phyloP scores from a whole-genome alignment of 2,329 filamentous ascomycete genomes.

The Colletotrichum godetiae region DNA sequence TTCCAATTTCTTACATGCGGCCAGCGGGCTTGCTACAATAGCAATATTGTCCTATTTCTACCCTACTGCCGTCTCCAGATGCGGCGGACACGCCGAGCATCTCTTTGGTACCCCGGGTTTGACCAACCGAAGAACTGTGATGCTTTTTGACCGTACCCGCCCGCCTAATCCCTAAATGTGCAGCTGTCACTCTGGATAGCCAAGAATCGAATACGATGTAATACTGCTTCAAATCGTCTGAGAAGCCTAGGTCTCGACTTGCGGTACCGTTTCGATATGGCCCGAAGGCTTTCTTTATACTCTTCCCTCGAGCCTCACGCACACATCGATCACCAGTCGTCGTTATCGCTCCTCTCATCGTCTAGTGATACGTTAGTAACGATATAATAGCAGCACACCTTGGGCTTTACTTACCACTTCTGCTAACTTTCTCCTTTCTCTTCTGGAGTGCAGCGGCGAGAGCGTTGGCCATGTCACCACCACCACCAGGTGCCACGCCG shows the following conservation, averaged over 20 bases:
- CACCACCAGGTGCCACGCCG: constrained; percentile 61
- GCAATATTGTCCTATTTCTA: background rate
- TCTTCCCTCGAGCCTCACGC: background rate
- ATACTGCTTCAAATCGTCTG: background rate
- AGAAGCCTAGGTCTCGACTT: background rate
- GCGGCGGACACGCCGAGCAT: background rate
- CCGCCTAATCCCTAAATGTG: constrained; percentile 6
- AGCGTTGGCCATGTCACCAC: constrained; percentile 82
- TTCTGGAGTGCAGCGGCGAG: constrained; percentile 81
- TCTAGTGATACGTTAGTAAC: constrained; percentile 59
- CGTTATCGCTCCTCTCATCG: constrained; percentile 78
- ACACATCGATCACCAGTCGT: constrained; percentile 69
- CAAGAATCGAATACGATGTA: constrained; percentile 12
- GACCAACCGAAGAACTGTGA: background rate
- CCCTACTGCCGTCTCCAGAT: background rate
- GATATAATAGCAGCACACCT: constrained; percentile 11
- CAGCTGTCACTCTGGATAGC: background rate
- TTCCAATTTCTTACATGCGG: constrained; percentile 4
- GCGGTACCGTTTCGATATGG: background rate
- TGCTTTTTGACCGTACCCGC: background rate
- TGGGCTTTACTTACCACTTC: constrained; percentile 80
- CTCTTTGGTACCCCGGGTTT: background rate
- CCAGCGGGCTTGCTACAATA: background rate
- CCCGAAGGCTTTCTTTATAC: background rate
- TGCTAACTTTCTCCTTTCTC: constrained; percentile 93